Conservation (phyloP, 768 basidiomycete species). For the Kwoniella shandongensis region DNA sequence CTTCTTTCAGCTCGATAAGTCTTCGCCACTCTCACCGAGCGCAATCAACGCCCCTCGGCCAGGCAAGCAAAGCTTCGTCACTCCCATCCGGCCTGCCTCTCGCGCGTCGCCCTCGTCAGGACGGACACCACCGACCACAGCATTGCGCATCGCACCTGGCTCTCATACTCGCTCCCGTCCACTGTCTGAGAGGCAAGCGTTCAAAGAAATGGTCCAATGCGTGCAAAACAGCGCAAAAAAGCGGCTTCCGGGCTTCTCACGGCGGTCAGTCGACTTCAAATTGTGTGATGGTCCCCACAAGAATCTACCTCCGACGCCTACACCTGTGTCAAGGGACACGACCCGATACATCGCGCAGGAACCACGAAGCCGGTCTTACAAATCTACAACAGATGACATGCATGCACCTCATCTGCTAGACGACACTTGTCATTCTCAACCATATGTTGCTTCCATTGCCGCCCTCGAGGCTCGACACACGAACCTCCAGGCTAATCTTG, state of each 20-base stretch:
- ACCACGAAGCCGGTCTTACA: too few species aligned
- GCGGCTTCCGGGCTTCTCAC: neutral
- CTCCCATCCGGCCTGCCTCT: constrained; percentile 4
- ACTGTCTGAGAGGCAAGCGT: constrained; percentile 14
- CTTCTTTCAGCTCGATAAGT: neutral
- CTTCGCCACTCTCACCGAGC: neutral
- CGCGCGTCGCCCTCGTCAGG: neutral
- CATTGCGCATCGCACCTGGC: neutral
- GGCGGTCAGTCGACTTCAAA: neutral
- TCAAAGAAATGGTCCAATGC: constrained; percentile 13
- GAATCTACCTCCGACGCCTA: constrained; percentile 4
- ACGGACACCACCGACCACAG: constrained; percentile 3
- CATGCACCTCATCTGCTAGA: too few species aligned
- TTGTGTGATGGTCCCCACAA: neutral
- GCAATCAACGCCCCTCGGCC: too few species aligned
- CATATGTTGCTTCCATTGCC: too few species aligned
- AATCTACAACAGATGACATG: too few species aligned
- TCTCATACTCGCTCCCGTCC: constrained; percentile 15
- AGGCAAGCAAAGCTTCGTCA: too few species aligned
- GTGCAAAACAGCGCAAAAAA: constrained; percentile 16
- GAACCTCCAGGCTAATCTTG: too few species aligned
- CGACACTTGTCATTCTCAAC: too few species aligned
- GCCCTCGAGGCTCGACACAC: too few species aligned
- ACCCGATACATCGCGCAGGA: too few species aligned
- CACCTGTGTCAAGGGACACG: constrained; percentile 4